A percentile compares a stretch with the other conserved stretches of the same genome.
phyloP scores from a whole-genome alignment of 2,329 filamentous ascomycete species.

The Alternaria ethzedia region DNA sequence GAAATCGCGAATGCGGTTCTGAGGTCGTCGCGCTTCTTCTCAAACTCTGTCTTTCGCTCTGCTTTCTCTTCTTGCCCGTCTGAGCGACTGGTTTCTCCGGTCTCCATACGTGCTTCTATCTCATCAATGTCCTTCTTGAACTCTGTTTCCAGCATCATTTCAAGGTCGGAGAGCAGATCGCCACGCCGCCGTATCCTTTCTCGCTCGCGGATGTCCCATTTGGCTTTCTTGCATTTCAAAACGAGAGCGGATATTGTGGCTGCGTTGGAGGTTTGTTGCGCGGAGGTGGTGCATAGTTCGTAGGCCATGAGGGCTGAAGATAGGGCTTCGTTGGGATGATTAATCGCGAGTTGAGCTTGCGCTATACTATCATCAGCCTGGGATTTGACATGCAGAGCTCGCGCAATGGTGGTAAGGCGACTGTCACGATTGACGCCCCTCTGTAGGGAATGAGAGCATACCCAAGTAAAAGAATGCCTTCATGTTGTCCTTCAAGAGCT shows the following conservation, averaged over 20 bases:
- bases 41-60: constrained; percentile 51
- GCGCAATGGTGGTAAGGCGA: neutral
- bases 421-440: neutral
- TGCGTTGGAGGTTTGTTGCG: constrained; percentile 69
- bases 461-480: constrained; percentile 83
- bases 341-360: constrained; percentile 79
- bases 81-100: constrained; percentile 49
- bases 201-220: constrained; percentile 79
- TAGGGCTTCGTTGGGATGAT: constrained; percentile 75
- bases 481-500: constrained; percentile 69
- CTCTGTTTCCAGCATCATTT: constrained; percentile 50
- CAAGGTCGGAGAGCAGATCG: constrained; percentile 66
- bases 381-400: neutral
- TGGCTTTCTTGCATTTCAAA: constrained; percentile 79
- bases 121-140: constrained; percentile 45
- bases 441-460: constrained; percentile 24
- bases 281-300: constrained; percentile 64
- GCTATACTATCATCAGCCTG: constrained; percentile 51
- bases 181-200: constrained; percentile 62
- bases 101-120: constrained; percentile 47
- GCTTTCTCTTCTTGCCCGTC: constrained; percentile 56
- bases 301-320: constrained; percentile 75
- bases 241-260: constrained; percentile 75
- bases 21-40: constrained; percentile 53
- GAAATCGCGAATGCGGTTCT: constrained; percentile 55